phyloP scores from a whole-genome alignment of 1,139 yeast species.

The Zygoascus sp. region DNA sequence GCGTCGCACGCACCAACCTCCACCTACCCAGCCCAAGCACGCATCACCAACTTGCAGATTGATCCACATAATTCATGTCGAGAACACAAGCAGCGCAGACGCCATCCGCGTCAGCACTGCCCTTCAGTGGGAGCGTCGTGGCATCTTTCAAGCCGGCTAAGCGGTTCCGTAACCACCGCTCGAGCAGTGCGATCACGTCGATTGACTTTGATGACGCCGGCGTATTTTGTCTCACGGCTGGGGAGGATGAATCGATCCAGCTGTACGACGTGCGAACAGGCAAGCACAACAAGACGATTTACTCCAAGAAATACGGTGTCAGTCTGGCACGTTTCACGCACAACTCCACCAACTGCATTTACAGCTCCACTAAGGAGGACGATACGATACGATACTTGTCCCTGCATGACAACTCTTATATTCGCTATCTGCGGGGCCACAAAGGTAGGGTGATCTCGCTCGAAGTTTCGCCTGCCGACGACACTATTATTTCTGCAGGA shows the following conservation, averaged over 20 bases:
- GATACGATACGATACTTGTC: conserved; percentile 60
- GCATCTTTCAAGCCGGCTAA: conserved; percentile 53
- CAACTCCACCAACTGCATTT: conserved; percentile 64
- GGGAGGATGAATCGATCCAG: conserved; percentile 78
- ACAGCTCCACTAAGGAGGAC: conserved; percentile 79
- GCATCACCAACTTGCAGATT: not conserved
- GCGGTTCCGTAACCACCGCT: conserved; percentile 53
- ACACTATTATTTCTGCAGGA: conserved; percentile 64
- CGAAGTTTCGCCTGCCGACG: conserved; percentile 70
- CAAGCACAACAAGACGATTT: conserved; percentile 48
- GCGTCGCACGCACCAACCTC: too few relatives aligned
- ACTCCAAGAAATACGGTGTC: conserved; percentile 88
- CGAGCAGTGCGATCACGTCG: conserved; percentile 58
- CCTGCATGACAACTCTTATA: conserved; percentile 69
- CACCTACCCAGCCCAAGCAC: too few relatives aligned
- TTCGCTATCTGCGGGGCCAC: conserved; percentile 87
- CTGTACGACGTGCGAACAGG: conserved; percentile 77
- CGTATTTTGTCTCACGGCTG: conserved; percentile 64
- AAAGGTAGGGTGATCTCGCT: conserved; percentile 65
- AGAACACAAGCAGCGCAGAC: not conserved
- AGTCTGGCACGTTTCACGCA: conserved; percentile 84
- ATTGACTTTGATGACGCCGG: conserved; percentile 86
- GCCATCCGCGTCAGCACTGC: conserved; percentile 21
- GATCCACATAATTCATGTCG: not conserved
- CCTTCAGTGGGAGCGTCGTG: conserved; percentile 43